Conservation (phyloP, 495 filamentous ascomycete species). For the Penicillium parvum region DNA sequence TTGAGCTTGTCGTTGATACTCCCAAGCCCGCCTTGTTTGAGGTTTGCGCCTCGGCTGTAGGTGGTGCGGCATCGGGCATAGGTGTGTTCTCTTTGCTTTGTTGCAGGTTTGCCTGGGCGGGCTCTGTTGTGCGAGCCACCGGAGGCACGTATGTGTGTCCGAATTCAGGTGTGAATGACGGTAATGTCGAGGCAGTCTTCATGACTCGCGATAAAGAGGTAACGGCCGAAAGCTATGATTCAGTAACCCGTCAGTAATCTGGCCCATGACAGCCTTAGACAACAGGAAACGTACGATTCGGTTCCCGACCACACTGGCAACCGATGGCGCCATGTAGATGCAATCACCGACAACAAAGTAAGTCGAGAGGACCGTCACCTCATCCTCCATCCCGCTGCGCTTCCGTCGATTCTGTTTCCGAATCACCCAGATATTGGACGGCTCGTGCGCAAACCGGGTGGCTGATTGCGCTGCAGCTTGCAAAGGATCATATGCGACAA, state of each 20-base stretch:
- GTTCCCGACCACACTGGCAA: conserved; percentile 71
- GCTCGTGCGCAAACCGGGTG: conserved; percentile 49
- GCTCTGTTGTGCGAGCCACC: conserved; percentile 35
- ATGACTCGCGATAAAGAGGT: conserved; percentile 66
- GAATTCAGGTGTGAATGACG: conserved; percentile 65
- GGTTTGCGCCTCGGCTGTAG: conserved; percentile 22
- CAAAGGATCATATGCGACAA: conserved; percentile 69
- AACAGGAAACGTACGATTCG: conserved; percentile 56
- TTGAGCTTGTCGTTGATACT: conserved; percentile 26
- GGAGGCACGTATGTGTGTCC: conserved; percentile 71
- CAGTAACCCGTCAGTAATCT: conserved; percentile 32
- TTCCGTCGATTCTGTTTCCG: conserved; percentile 77
- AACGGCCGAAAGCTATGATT: conserved; percentile 53
- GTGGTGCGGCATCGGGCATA: conserved; percentile 44
- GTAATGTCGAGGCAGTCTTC: conserved; percentile 54
- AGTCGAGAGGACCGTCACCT: conserved; percentile 66
- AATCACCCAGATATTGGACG: conserved; percentile 81
- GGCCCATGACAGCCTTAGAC: conserved; percentile 3
- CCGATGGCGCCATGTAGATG: conserved; percentile 83
- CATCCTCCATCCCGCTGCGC: conserved; percentile 54
- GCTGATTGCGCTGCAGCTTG: conserved; percentile 59
- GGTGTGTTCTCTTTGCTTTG: conserved; percentile 60
- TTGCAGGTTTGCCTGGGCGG: conserved; percentile 28
- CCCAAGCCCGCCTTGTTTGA: conserved; percentile 35
- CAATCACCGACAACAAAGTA: conserved; percentile 84